Percentiles rank a stretch among this genome's conserved stretches.
Evolutionary conservation across 2,329 filamentous ascomycete genomes (phyloP).

Genomic region (Geosmithia putterillii): DNA sequence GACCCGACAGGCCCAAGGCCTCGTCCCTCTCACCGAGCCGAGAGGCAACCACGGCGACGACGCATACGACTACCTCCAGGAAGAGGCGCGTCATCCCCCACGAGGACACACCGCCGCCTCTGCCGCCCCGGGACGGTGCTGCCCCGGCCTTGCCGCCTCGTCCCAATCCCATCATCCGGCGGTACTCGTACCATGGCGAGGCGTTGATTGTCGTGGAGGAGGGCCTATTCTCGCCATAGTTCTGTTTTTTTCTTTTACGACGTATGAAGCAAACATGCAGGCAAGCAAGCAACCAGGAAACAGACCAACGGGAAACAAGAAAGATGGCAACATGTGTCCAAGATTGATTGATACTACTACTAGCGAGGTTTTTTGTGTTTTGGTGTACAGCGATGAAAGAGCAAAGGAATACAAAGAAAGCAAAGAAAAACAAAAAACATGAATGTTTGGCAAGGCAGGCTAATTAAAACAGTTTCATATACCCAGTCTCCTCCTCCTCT

Average conservation of each 20-base stretch:
- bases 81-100: not conserved
- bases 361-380: too few relatives aligned
- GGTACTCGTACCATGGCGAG: not conserved
- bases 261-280: too few relatives aligned
- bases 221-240: not conserved
- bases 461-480: not conserved
- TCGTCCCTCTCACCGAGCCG: slow-evolving; percentile 1
- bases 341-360: too few relatives aligned
- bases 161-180: too few relatives aligned
- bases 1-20: slow-evolving; percentile 4
- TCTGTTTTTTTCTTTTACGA: not conserved
- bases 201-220: slow-evolving; percentile 15
- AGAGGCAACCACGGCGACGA: not conserved
- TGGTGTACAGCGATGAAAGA: not conserved
- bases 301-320: too few relatives aligned
- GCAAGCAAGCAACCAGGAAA: too few relatives aligned
- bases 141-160: not conserved
- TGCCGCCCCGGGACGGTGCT: not conserved
- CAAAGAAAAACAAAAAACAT: too few relatives aligned
- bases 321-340: too few relatives aligned
- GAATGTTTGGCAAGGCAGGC: not conserved
- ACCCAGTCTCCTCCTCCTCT: not conserved
- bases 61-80: slow-evolving; percentile 3
- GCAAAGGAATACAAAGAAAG: not conserved
- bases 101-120: not conserved